These are phyloP conservation scores for Cryphonectria carpinicola DNA, from an alignment of 2,329 filamentous ascomycete species.

Conservation along the genomic window DNA sequence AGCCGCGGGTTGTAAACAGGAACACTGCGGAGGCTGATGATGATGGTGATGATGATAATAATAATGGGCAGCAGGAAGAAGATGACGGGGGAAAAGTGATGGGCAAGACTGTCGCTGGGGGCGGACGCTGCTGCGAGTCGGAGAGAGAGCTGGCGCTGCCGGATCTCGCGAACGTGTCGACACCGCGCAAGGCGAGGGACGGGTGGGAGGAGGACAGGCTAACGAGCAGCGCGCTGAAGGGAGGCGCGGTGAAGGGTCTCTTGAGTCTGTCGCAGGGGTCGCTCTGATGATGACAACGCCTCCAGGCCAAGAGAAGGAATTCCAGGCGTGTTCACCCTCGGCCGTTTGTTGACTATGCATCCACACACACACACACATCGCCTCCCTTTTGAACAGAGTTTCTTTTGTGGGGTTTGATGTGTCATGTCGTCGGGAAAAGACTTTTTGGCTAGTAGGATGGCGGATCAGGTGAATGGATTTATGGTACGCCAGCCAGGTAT, in stretches of 20 bases:
- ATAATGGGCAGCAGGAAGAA: slow-evolving; percentile 6
- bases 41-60: neutral
- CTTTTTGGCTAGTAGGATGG: neutral
- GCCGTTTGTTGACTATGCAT: neutral
- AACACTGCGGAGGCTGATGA: slow-evolving; percentile 26
- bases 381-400: neutral
- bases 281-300: neutral
- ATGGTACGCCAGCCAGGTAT: neutral
- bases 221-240: slow-evolving; percentile 51
- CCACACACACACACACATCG: neutral
- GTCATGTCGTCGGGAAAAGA: neutral
- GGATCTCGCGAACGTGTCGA: slow-evolving; percentile 21
- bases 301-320: neutral
- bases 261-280: slow-evolving; percentile 45
- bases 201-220: slow-evolving; percentile 41
- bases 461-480: neutral
- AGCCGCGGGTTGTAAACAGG: slow-evolving; percentile 2
- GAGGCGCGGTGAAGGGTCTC: slow-evolving; percentile 56
- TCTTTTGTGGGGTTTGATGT: neutral
- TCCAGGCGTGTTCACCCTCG: too few species aligned
- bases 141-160: slow-evolving; percentile 32
- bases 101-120: slow-evolving; percentile 6
- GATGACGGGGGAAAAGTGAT: neutral
- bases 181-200: slow-evolving; percentile 31
- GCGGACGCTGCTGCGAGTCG: slow-evolving; percentile 29